Percentiles rank a stretch among this genome's conserved stretches.
phyloP scores from a whole-genome alignment of 2,329 filamentous ascomycete species.

The Akanthomyces dipterigenus region DNA sequence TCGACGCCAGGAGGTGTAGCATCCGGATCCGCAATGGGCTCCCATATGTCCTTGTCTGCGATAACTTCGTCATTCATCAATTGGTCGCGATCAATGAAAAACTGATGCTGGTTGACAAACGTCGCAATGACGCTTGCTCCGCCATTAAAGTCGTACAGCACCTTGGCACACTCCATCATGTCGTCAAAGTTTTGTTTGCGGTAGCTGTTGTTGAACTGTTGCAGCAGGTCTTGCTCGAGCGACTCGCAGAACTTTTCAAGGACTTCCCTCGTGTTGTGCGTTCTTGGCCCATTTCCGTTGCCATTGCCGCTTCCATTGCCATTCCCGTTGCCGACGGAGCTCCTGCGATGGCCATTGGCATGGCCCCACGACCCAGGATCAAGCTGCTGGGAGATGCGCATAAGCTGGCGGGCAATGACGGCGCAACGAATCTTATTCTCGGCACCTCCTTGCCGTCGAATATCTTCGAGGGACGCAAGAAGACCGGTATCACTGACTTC shows the following conservation, averaged over 20 bases:
- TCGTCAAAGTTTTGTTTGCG: constrained; percentile 91
- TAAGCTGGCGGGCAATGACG: constrained; percentile 84
- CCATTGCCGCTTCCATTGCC: constrained; percentile 41
- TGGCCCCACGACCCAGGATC: constrained; percentile 70
- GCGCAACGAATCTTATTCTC: constrained; percentile 94
- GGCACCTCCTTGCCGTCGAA: constrained; percentile 74
- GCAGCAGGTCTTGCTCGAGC: constrained; percentile 87
- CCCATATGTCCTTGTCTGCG: constrained; percentile 73
- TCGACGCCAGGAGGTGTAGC: constrained; percentile 87
- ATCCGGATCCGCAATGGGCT: constrained; percentile 88
- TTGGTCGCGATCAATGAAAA: constrained; percentile 95
- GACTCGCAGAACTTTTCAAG: constrained; percentile 97
- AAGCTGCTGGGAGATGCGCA: constrained; percentile 87
- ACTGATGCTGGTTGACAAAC: constrained; percentile 98
- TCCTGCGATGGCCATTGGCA: constrained; percentile 42
- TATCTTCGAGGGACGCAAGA: constrained; percentile 79
- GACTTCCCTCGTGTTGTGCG: constrained; percentile 71
- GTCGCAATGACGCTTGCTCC: constrained; percentile 90
- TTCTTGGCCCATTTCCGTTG: constrained; percentile 36
- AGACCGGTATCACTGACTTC: constrained; percentile 89
- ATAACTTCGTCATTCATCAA: constrained; percentile 80
- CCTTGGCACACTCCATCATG: constrained; percentile 95
- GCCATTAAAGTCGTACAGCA: constrained; percentile 91
- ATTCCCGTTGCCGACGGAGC: constrained; percentile 16
- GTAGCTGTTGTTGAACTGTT: constrained; percentile 97